A percentile compares a stretch with the other conserved stretches of the same genome.
Evolutionary conservation across 1,139 yeast genomes (phyloP).

Genomic region (Pichia sp.): DNA sequence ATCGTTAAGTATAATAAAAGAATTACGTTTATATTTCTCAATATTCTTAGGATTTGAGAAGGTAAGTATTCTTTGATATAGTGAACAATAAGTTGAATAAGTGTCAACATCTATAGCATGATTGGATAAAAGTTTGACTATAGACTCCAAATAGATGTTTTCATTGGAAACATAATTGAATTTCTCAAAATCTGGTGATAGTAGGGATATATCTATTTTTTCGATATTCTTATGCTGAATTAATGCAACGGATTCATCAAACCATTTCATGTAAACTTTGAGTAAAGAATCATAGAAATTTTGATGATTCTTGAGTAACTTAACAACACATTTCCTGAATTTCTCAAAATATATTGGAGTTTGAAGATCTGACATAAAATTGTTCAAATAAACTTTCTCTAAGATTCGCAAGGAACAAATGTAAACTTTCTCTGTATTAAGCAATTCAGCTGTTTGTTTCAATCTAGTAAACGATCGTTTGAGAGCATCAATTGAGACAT

Average conservation of each 20-base stretch:
- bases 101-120: constrained; percentile 29
- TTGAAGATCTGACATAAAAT: constrained; percentile 25
- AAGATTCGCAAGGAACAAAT: constrained; percentile 37
- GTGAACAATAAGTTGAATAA: constrained; percentile 39
- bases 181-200: constrained; percentile 22
- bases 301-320: constrained; percentile 28
- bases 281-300: constrained; percentile 22
- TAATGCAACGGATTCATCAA: constrained; percentile 15
- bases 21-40: constrained; percentile 20
- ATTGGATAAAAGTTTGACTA: constrained; percentile 28
- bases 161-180: constrained; percentile 19
- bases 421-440: constrained; percentile 42
- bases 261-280: constrained; percentile 17
- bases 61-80: constrained; percentile 35
- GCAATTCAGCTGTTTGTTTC: constrained; percentile 39
- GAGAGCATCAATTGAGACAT: constrained; percentile 5
- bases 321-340: constrained; percentile 24
- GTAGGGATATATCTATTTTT: constrained; percentile 2
- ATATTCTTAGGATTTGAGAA: constrained; percentile 28
- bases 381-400: constrained; percentile 33
- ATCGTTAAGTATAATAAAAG: constrained; percentile 24
- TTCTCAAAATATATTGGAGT: constrained; percentile 28
- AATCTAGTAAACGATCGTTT: constrained; percentile 27
- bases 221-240: no score
- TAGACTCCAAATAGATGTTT: constrained; percentile 20